Evolutionary conservation across 176 grass and related monocot species (phyloP).

Genomic region (Triticum aestivum): IWGSC_CS_RefSeq_v2.1 NC_057796.1:80549037-80549536

Average conservation of each 20-base stretch:
- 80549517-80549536: slow-evolving; percentile 20
- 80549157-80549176: slow-evolving; percentile 95
- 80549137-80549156: slow-evolving; percentile 88
- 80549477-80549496: slow-evolving; percentile 13
- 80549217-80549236: slow-evolving; percentile 44
- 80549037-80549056: slow-evolving; percentile 1
- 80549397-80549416: slow-evolving; percentile 5
- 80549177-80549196: slow-evolving; percentile 82
- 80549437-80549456: not conserved
- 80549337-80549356: not conserved
- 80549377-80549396: slow-evolving; percentile 2
- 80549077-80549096: not conserved
- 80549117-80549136: slow-evolving; percentile 50
- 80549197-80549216: slow-evolving; percentile 32
- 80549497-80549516: not conserved
- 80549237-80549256: not conserved
- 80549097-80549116: slow-evolving; percentile 85
- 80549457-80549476: slow-evolving; percentile 13
- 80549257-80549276: not conserved
- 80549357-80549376: not conserved
- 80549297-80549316: slow-evolving; percentile 6
- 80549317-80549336: not conserved
- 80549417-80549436: slow-evolving; percentile 10
- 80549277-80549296: not conserved
- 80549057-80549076: not conserved